Evolutionary conservation across 805 yeast genomes (phyloP), one percentile per base, ranked within the genome.

Genomic region (Torulaspora delbrueckii): DNA sequence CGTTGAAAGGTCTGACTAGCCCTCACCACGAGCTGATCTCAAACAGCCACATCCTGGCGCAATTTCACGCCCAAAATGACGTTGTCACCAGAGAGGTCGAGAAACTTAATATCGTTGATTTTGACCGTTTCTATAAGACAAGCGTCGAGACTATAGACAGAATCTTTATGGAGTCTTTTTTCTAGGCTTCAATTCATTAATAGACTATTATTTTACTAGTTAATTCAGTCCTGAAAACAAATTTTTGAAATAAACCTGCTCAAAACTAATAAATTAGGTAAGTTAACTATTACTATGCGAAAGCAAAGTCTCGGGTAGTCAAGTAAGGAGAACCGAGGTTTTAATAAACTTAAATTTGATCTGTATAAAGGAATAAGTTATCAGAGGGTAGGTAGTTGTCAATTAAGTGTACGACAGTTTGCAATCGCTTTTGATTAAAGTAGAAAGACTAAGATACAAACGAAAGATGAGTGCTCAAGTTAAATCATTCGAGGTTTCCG

Each of bases 401-500:
- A 19, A 14, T n/a, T 35, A 8, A 10, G 7, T 18, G 13, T 34
- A 18, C 14, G 3, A 4, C n/a, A 22, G 27, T 5, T 19, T 19
- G 22, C 16, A 19, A 24, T 13, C 10, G 12, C 16, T 35, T 5
- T 19, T 19, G 22, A 19, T 19, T 19, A 19, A 19, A 19, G 22
- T 19, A 19, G 3, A 19, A 19, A 19, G 22, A 19, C 4, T 19
- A 19, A 19, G 5, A 3, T 4, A 4, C 6, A 4, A 19, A 19
- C 22, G 22, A 19, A 19, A 19, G 10, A 48, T 48, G 52, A 40
- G 46, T 39, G 52, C 41, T 30, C 35, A 32, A 37, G 54, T 60
- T 8, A 71, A 71, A 56, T 66, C 72, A 0, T 71, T 72, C 45
- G 70, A 69, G 54, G 66, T 71, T 8, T 45, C 62, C 5, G 65